Conservation (phyloP, 768 basidiomycete species). For the Leccinum longicurvipes region DNA sequence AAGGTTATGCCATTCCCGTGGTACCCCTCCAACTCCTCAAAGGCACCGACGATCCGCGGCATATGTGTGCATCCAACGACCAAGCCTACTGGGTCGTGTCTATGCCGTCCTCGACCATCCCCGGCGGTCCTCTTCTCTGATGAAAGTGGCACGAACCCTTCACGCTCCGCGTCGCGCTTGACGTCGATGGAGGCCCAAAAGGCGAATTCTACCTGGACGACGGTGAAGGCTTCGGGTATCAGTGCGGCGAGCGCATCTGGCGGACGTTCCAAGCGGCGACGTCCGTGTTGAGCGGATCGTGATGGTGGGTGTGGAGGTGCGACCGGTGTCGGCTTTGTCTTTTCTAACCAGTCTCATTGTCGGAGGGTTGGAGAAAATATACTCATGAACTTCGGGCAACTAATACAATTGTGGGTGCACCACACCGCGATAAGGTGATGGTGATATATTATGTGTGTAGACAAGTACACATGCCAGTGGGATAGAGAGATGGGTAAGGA, state of each 20-base stretch:
- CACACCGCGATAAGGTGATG: conserved; percentile 22
- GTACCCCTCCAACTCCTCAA: conserved; percentile 36
- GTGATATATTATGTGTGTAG: conserved; percentile 26
- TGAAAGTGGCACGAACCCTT: conserved; percentile 93
- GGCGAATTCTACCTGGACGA: conserved; percentile 97
- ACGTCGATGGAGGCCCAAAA: conserved; percentile 50
- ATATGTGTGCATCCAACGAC: conserved; percentile 19
- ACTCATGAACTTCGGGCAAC: too few relatives aligned
- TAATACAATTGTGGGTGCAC: background rate
- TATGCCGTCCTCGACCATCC: too few relatives aligned
- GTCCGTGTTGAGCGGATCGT: conserved; percentile 84
- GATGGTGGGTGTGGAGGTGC: conserved; percentile 63
- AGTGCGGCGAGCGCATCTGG: conserved; percentile 80
- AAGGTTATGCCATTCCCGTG: conserved; percentile 73
- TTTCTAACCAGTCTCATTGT: too few relatives aligned
- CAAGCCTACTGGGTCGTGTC: conserved; percentile 23
- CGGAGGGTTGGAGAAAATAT: too few relatives aligned
- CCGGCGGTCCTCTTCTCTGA: conserved; percentile 78
- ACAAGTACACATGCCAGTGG: conserved; percentile 19
- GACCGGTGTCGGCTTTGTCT: conserved; percentile 60
- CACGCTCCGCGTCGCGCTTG: conserved; percentile 82
- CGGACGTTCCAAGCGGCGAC: conserved; percentile 62
- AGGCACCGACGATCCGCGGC: conserved; percentile 6
- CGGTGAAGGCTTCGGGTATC: conserved; percentile 77
- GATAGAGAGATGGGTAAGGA: too few relatives aligned